Conservation (phyloP, 192 early-diverging fungal genomes). For the Haplosporangium gracile region DNA sequence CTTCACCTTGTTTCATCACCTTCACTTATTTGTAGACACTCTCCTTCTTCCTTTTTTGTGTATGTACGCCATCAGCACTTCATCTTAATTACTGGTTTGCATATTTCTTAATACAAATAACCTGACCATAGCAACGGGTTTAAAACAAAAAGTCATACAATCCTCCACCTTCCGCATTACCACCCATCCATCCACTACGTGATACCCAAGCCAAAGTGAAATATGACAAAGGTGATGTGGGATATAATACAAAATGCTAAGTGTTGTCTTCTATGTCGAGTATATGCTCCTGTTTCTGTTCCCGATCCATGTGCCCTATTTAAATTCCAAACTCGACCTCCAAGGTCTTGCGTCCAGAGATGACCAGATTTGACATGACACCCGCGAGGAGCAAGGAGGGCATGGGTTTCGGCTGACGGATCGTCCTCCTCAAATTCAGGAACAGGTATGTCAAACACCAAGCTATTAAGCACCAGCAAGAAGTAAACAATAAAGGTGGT, state of each 20-base stretch:
- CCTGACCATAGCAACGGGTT: neutral
- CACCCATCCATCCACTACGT: too few relatives aligned
- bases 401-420: constrained; percentile 39
- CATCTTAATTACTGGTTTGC: neutral
- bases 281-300: neutral
- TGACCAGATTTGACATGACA: constrained; percentile 37
- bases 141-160: neutral
- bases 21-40: neutral
- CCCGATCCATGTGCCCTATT: neutral
- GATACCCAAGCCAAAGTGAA: too few relatives aligned
- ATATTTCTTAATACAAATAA: constrained; percentile 8
- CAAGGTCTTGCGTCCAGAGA: constrained; percentile 50
- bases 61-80: neutral
- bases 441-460: constrained; percentile 49
- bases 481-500: neutral
- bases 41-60: neutral
- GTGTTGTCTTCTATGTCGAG: neutral
- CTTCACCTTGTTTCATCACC: too few relatives aligned
- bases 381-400: constrained; percentile 41
- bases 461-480: constrained; percentile 3
- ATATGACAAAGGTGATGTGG: too few relatives aligned
- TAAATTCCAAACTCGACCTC: constrained; percentile 47
- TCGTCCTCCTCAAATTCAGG: constrained; percentile 41
- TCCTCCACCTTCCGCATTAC: neutral
- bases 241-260: too few relatives aligned